Conservation (phyloP, 352 stramenopile species). For the Globisporangium uncinulatum region DNA sequence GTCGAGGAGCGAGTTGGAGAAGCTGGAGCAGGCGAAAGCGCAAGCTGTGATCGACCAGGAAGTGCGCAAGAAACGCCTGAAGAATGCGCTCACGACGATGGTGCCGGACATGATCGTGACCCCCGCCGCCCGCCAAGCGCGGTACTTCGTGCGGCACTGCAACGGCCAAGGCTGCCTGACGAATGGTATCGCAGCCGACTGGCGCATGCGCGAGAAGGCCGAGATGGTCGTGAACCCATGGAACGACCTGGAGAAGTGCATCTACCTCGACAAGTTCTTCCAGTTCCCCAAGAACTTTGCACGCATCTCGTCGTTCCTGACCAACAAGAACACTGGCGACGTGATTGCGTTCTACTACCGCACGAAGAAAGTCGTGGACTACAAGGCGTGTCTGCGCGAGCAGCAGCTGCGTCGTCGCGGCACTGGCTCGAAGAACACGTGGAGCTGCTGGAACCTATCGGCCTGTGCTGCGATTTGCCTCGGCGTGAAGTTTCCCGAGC, state of each 20-base stretch:
- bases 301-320: constrained; percentile 91
- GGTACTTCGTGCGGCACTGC: constrained; percentile 42
- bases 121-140: constrained; percentile 35
- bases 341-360: constrained; percentile 98
- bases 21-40: constrained; percentile 73
- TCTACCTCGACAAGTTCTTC: constrained; percentile 99
- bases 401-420: constrained; percentile 81
- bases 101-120: constrained; percentile 84
- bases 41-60: constrained; percentile 77
- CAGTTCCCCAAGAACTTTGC: constrained; percentile 99
- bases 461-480: constrained; percentile 77
- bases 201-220: constrained; percentile 54
- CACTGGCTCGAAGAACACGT: constrained; percentile 83
- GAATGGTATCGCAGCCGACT: constrained; percentile 56
- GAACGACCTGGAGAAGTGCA: constrained; percentile 99
- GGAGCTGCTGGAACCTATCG: constrained; percentile 86
- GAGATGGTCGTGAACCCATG: constrained; percentile 92
- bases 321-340: constrained; percentile 96
- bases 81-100: constrained; percentile 78
- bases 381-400: constrained; percentile 92
- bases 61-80: constrained; percentile 73
- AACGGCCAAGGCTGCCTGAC: constrained; percentile 64
- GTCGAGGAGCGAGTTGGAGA: constrained; percentile 69
- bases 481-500: constrained; percentile 72
- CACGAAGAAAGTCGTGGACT: constrained; percentile 97